Conservation (phyloP, 768 basidiomycete genomes). For the Boletus vinaceobasis region DNA sequence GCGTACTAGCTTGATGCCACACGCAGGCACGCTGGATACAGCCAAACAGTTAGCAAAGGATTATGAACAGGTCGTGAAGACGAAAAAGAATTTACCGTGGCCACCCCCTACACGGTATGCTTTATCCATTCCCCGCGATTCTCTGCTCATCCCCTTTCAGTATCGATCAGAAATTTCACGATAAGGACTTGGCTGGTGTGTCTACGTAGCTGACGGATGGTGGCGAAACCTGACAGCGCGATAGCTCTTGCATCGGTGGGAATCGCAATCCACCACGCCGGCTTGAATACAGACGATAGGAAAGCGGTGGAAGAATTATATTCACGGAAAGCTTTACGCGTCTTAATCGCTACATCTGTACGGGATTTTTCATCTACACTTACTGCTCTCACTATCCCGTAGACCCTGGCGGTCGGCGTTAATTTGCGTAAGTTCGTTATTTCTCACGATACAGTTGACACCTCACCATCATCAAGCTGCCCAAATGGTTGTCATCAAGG, state of each 20-base stretch:
- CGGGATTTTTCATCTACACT: conserved; percentile 21
- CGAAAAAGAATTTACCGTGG: conserved; percentile 64
- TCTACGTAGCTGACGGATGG: not conserved
- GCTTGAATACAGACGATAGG: conserved; percentile 71
- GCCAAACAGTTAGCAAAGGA: conserved; percentile 77
- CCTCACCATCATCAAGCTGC: conserved; percentile 53
- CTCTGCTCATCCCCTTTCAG: conserved; percentile 35
- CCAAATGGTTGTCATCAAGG: conserved; percentile 90
- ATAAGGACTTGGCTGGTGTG: conserved; percentile 59
- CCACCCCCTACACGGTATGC: conserved; percentile 50
- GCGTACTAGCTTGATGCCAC: not conserved
- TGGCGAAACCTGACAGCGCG: conserved; percentile 4
- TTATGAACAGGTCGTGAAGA: conserved; percentile 54
- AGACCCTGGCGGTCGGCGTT: conserved; percentile 96
- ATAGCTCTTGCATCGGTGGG: conserved; percentile 67
- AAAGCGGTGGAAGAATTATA: conserved; percentile 71
- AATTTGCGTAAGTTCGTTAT: conserved; percentile 70
- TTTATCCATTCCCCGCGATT: not conserved
- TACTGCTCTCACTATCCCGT: conserved; percentile 7
- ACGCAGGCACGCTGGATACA: conserved; percentile 54
- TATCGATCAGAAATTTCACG: conserved; percentile 53
- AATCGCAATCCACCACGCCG: conserved; percentile 92
- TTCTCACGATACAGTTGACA: not conserved
- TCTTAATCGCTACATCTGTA: conserved; percentile 84
- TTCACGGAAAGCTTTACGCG: conserved; percentile 54